Evolutionary conservation across 768 basidiomycete genomes (phyloP), one percentile per base, ranked within the genome.

Genomic region (Agrocybe pediades): DNA sequence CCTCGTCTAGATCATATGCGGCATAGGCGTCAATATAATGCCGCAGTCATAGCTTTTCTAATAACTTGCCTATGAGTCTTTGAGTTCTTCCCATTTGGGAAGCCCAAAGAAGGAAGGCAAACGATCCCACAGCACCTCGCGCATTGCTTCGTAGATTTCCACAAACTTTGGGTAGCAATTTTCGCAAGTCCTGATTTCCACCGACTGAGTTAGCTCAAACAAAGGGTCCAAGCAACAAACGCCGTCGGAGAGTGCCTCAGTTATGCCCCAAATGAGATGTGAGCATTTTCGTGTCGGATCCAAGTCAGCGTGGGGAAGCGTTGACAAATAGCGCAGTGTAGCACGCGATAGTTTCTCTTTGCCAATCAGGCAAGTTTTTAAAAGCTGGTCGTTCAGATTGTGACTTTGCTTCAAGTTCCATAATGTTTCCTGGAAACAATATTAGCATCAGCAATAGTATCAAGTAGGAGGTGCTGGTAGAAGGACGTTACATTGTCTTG

Each of bases 61-160:
- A n/a, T n/a, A n/a, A n/a, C n/a, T n/a, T n/a, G n/a, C n/a, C n/a
- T n/a, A n/a, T n/a, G n/a, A 56, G 23, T 51, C 55, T 11, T 47
- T 41, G 25, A 51, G 42, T 3, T 58, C 48, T n/a, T 51, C 56
- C 56, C 56, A 54, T 6, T 47, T 43, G 2, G 36, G 24, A 26
- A 59, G 46, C 8, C 39, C 52, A 21, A 58, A 58, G 27, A 54
- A 50, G 26, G 56, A 46, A 3, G 56, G 56, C 11, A 58, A 48
- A 8, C 41, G n/a, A 1, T 25, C 20, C 56, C 56, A 58, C 17
- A 54, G 20, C 11, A 46, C 40, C 45, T n/a, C 43, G 17, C 53
- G 56, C 4, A 41, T 23, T 6, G 39, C 26, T 7, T 50, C 23
- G 16, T 42, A 30, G 2, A 16, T 9, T 8, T 7, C 9, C 11